Conservation (phyloP, 78 protist genomes). For the Monosiga brevicollis region DNA sequence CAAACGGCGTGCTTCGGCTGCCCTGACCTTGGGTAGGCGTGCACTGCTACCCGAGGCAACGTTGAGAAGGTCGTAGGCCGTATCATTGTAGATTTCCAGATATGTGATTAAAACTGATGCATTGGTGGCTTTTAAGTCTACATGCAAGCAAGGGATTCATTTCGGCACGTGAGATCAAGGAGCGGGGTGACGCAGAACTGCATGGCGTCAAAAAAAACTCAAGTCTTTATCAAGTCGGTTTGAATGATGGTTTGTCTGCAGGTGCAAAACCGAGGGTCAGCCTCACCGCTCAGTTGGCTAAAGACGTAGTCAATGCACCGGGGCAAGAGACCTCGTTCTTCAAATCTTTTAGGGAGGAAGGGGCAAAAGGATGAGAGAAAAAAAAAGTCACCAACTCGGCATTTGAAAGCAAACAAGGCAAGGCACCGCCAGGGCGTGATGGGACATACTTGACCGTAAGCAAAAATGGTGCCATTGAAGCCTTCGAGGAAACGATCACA, state of each 20-base stretch:
- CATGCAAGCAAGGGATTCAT: neutral
- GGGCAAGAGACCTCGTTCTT: neutral
- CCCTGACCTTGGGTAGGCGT: neutral
- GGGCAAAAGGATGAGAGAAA: neutral
- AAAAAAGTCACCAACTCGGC: neutral
- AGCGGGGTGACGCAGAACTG: neutral
- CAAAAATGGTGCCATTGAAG: slow-evolving; percentile 54
- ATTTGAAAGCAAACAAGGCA: neutral
- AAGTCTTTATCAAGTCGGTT: too few species aligned
- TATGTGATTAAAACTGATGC: neutral
- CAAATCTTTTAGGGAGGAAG: neutral
- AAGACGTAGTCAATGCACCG: neutral
- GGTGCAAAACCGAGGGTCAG: neutral
- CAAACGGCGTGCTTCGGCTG: neutral
- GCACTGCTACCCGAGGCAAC: neutral
- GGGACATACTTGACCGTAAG: neutral
- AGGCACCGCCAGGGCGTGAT: neutral
- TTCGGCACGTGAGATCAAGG: neutral
- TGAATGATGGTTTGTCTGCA: too few species aligned
- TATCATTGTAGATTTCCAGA: slow-evolving; percentile 7
- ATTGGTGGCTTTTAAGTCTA: neutral
- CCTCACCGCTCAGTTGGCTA: neutral
- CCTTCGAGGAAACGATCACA: neutral
- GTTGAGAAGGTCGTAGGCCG: neutral
- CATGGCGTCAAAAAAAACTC: neutral